Evolutionary conservation across 495 filamentous ascomycete genomes (phyloP).

Genomic region (Podospora didyma): DNA sequence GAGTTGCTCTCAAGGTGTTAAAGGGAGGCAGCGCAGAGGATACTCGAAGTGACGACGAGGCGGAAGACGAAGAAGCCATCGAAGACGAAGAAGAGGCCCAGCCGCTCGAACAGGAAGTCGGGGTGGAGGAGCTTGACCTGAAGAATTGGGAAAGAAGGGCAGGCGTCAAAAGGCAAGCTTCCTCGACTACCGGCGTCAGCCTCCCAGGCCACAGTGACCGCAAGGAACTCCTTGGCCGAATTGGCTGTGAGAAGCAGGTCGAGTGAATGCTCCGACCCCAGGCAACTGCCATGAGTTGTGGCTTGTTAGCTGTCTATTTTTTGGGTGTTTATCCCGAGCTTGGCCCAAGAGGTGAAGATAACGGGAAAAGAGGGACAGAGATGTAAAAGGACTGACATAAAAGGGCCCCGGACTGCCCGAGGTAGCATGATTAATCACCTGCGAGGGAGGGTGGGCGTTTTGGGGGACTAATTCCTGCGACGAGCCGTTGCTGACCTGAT

Average conservation of each 20-base stretch:
- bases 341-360: too few relatives aligned
- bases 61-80: conserved; percentile 51
- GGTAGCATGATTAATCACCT: background rate
- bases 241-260: conserved; percentile 69
- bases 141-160: conserved; percentile 47
- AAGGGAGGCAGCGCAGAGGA: conserved; percentile 79
- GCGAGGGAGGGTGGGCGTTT: too few relatives aligned
- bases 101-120: conserved; percentile 62
- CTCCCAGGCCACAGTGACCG: conserved; percentile 66
- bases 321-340: too few relatives aligned
- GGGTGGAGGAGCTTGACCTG: conserved; percentile 57
- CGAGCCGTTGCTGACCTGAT: too few relatives aligned
- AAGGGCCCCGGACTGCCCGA: too few relatives aligned
- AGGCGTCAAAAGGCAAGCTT: conserved; percentile 39
- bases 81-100: conserved; percentile 47
- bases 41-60: conserved; percentile 82
- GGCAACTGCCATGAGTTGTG: too few relatives aligned
- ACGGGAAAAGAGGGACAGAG: too few relatives aligned
- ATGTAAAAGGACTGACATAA: too few relatives aligned
- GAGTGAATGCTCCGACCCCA: conserved; percentile 27
- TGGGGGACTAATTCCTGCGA: too few relatives aligned
- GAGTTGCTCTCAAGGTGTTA: conserved; percentile 72
- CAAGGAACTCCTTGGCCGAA: conserved; percentile 67
- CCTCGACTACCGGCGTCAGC: conserved; percentile 53
- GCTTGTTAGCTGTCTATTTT: too few relatives aligned